phyloP scores from a whole-genome alignment of 352 stramenopile genomes.

The Globisporangium echinulatum region DNA sequence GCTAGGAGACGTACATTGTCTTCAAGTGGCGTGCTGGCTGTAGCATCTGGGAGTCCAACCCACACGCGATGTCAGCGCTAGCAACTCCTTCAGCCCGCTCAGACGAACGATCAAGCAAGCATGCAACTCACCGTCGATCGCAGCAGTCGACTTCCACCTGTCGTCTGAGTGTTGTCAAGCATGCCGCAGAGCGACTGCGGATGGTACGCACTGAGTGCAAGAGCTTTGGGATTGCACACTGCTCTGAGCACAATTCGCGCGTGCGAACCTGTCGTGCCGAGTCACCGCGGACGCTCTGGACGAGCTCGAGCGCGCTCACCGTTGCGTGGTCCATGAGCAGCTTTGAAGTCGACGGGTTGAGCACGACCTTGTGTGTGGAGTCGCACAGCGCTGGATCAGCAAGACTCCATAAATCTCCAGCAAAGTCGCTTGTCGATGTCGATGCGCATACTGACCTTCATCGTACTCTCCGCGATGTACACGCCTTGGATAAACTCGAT shows the following conservation, averaged over 20 bases:
- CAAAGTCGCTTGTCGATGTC: neutral
- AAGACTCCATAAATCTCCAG: too few species aligned
- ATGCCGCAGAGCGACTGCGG: slow-evolving; percentile 40
- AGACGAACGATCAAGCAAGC: neutral
- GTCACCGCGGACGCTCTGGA: slow-evolving; percentile 47
- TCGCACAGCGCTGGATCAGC: neutral
- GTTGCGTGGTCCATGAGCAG: slow-evolving; percentile 84
- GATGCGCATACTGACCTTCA: slow-evolving; percentile 42
- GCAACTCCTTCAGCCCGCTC: neutral
- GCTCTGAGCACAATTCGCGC: neutral
- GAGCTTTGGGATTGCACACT: too few species aligned
- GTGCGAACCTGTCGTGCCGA: slow-evolving; percentile 43
- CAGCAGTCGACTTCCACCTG: slow-evolving; percentile 64
- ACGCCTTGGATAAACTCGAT: slow-evolving; percentile 84
- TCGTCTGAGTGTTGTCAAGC: slow-evolving; percentile 76
- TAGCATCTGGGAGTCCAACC: slow-evolving; percentile 43
- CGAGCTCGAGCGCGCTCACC: slow-evolving; percentile 61
- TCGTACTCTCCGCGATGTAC: slow-evolving; percentile 74
- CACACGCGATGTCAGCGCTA: neutral
- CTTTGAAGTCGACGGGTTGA: slow-evolving; percentile 66
- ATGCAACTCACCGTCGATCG: slow-evolving; percentile 51
- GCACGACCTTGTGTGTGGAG: slow-evolving; percentile 37
- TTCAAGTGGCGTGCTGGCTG: slow-evolving; percentile 71
- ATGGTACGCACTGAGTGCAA: neutral
- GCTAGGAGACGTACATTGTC: slow-evolving; percentile 48